Conservation (phyloP, 2,329 filamentous ascomycete genomes). For the Penicillium sp. region DNA sequence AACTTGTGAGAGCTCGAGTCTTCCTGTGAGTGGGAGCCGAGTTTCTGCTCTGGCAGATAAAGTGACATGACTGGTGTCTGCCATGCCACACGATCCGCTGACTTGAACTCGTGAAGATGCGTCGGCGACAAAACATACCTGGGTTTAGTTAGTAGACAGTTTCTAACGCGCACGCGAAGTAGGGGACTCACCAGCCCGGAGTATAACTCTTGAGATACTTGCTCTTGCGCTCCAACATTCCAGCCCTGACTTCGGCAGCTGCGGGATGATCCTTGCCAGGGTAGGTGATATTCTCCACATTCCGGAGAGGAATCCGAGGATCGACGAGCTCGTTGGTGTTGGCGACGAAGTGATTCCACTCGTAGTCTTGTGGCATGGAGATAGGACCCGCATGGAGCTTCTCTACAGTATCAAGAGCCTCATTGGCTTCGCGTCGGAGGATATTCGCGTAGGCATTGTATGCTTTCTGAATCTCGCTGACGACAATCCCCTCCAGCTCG, state of each 20-base stretch:
- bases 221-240: slow-evolving; percentile 93
- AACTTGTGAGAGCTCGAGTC: slow-evolving; percentile 93
- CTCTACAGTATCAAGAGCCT: slow-evolving; percentile 73
- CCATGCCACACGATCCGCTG: slow-evolving; percentile 78
- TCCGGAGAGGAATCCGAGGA: slow-evolving; percentile 74
- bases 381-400: slow-evolving; percentile 81
- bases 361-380: slow-evolving; percentile 88
- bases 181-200: slow-evolving; percentile 73
- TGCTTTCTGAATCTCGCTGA: slow-evolving; percentile 96
- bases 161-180: not conserved
- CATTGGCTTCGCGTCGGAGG: slow-evolving; percentile 84
- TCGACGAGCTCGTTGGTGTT: slow-evolving; percentile 84
- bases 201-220: slow-evolving; percentile 98
- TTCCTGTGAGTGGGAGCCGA: slow-evolving; percentile 83
- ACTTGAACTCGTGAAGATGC: slow-evolving; percentile 98
- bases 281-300: slow-evolving; percentile 80
- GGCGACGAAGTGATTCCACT: slow-evolving; percentile 82
- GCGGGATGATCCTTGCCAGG: slow-evolving; percentile 84
- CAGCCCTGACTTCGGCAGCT: slow-evolving; percentile 80
- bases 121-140: slow-evolving; percentile 96
- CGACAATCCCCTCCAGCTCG: slow-evolving; percentile 92
- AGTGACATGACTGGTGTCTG: slow-evolving; percentile 95
- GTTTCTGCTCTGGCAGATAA: slow-evolving; percentile 89
- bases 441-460: slow-evolving; percentile 93
- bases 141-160: slow-evolving; percentile 13